A percentile compares a stretch with the other conserved stretches of the same genome.
Conservation (phyloP, 176 grass and related monocot genomes). For the Cenchrus americanus region DNA sequence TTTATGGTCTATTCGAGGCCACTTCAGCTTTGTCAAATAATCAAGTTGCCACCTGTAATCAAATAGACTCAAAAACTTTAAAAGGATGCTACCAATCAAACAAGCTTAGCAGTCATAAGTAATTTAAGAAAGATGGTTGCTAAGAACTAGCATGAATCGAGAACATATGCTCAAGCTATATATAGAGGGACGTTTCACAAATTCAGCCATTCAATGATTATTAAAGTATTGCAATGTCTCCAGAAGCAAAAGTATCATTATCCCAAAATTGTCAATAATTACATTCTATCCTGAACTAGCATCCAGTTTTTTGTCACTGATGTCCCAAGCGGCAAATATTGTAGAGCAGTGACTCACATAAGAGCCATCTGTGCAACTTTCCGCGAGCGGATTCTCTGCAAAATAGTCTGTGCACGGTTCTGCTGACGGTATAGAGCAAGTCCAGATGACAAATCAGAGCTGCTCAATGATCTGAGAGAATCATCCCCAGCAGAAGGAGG, state of each 20-base stretch:
- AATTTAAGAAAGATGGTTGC: conserved; percentile 18
- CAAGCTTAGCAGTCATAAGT: conserved; percentile 36
- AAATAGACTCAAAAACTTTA: conserved; percentile 65
- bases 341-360: conserved; percentile 85
- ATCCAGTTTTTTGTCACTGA: conserved; percentile 46
- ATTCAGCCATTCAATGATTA: conserved; percentile 45
- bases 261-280: conserved; percentile 44
- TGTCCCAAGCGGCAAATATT: conserved; percentile 55
- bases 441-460: conserved; percentile 65
- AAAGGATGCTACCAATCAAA: conserved; percentile 41
- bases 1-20: conserved; percentile 73
- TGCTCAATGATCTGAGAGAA: conserved; percentile 50
- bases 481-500: conserved; percentile 51
- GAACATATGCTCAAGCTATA: conserved; percentile 24
- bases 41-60: conserved; percentile 92
- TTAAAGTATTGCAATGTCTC: conserved; percentile 41
- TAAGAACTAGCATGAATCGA: conserved; percentile 35
- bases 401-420: conserved; percentile 81
- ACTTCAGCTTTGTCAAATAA: conserved; percentile 92
- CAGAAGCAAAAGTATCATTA: conserved; percentile 50
- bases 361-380: conserved; percentile 93
- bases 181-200: conserved; percentile 29
- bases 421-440: conserved; percentile 79
- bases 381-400: conserved; percentile 87
- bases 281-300: conserved; percentile 52